Base-by-base conservation (phyloP, 2,329 filamentous ascomycete genomes). In the Sarocladium brachiariae region DNA sequence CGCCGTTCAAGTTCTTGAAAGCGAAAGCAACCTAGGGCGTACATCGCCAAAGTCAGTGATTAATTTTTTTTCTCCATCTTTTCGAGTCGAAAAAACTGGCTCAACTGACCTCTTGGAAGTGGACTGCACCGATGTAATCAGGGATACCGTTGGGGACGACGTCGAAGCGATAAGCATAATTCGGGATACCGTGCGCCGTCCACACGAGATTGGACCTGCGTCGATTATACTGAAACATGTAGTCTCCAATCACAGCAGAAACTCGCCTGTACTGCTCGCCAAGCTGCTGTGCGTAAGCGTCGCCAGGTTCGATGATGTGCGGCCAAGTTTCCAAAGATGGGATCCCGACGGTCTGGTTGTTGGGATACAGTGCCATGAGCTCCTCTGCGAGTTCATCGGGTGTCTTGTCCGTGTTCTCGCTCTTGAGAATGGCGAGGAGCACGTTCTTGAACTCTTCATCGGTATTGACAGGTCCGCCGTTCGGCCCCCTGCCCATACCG, bases 301-400 rank as follows among this genome's bases (percentile, higher is more conserved):
- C 61, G 1, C 57, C 56, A 6, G 60, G 55, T 18, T 60, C 50
- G 18, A 67, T 59, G 49, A 64, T 48, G 25, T 64, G 56, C 6
- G 62, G 62, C 61, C 63, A 67, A 9, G 61, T 58, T 21, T 61
- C 54, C 2, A 69, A 55, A 7, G 62, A 63, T 1, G 65, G 64
- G 35, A 70, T 47, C 8, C 43, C 43, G 2, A 31, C 43, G 27
- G 43, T 68, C 1, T 75, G 75, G 41, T 74, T 66, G 52, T 76
- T 67, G 0, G 74, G 73, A 52, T 77, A 77, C 1, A 76, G 63
- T 18, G 71, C 65, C 7, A 77, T 63, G 0, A 77, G 61, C 27
- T 59, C 43, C 4, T 10, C 24, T 31, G 27, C 43, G 11, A 47
- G 16, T 18, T 31, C 43, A 65, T 11, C 66, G 62, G 13, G 72